Evolutionary conservation across 805 yeast species (phyloP).

Genomic region (Yarrowia porcina): DNA sequence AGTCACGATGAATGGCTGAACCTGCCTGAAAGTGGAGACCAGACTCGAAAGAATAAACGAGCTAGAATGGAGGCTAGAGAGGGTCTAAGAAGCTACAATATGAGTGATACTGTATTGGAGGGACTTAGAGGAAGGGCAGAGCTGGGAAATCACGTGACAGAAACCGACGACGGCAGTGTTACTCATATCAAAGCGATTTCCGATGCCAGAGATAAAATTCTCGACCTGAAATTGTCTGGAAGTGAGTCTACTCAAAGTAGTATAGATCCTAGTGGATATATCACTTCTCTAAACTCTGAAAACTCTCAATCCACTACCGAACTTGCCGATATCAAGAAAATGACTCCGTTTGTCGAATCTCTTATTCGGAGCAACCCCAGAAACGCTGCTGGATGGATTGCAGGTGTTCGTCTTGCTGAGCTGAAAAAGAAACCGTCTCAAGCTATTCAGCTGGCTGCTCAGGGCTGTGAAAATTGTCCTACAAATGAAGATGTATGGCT

Average conservation of each 20-base stretch:
- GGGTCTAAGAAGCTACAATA: constrained; percentile 71
- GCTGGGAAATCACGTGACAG: constrained; percentile 32
- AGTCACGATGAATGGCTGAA: constrained; percentile 73
- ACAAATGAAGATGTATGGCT: constrained; percentile 75
- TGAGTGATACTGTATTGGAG: constrained; percentile 64
- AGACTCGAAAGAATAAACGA: constrained; percentile 77
- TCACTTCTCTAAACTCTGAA: constrained; percentile 42
- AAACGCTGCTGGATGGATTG: constrained; percentile 79
- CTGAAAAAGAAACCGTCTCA: constrained; percentile 51
- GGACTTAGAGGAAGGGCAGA: constrained; percentile 38
- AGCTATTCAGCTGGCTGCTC: constrained; percentile 62
- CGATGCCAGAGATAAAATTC: constrained; percentile 58
- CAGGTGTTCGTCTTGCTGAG: constrained; percentile 76
- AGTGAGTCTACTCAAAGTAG: constrained; percentile 30
- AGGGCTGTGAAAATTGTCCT: constrained; percentile 72
- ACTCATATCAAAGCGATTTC: constrained; percentile 56
- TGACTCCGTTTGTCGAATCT: constrained; percentile 60
- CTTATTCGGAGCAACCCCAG: constrained; percentile 69
- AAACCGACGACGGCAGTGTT: constrained; percentile 31
- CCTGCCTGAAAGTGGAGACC: constrained; percentile 84
- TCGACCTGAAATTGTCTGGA: constrained; percentile 54
- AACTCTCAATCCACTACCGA: constrained; percentile 35
- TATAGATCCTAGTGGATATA: constrained; percentile 43
- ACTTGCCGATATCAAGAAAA: constrained; percentile 57
- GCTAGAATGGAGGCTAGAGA: constrained; percentile 57